These are phyloP conservation scores for Acanthamoeba sp. DNA, from an alignment of 208 protist species.

Conservation along the genomic window DNA sequence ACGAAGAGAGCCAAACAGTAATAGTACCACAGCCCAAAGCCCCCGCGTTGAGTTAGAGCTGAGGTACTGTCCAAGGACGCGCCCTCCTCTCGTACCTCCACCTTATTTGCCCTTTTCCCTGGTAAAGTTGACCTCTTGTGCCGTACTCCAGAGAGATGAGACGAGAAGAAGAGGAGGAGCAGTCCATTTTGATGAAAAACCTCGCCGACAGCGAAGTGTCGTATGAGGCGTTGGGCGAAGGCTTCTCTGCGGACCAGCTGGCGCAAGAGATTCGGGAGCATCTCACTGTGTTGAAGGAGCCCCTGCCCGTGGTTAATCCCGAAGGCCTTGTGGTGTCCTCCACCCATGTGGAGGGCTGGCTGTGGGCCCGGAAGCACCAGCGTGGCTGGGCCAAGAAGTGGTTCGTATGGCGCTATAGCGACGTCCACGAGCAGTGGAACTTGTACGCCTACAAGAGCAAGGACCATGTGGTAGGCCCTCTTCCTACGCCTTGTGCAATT, in stretches of 20 bases:
- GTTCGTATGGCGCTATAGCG: constrained; percentile 24
- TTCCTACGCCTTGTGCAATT: not conserved
- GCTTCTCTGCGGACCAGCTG: not conserved
- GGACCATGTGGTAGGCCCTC: not conserved
- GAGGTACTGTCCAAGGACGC: too few relatives aligned
- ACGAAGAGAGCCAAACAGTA: too few relatives aligned
- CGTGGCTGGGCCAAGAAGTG: not conserved
- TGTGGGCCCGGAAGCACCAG: not conserved
- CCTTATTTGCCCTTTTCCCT: too few relatives aligned
- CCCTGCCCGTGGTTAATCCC: not conserved
- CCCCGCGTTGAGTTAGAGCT: too few relatives aligned
- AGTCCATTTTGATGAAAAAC: too few relatives aligned
- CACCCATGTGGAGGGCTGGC: not conserved
- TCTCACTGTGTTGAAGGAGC: not conserved
- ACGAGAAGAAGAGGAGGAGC: not conserved
- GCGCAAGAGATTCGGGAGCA: not conserved
- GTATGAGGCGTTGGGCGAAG: too few relatives aligned
- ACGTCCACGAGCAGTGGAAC: constrained; percentile 25
- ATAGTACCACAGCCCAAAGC: too few relatives aligned
- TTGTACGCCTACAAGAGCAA: not conserved
- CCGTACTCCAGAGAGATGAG: too few relatives aligned
- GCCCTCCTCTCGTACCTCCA: too few relatives aligned
- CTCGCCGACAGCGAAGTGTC: too few relatives aligned
- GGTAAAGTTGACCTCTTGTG: too few relatives aligned
- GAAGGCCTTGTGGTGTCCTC: not conserved